Conservation (phyloP, 2,329 filamentous ascomycete species). For the Fusarium coicis region DNA sequence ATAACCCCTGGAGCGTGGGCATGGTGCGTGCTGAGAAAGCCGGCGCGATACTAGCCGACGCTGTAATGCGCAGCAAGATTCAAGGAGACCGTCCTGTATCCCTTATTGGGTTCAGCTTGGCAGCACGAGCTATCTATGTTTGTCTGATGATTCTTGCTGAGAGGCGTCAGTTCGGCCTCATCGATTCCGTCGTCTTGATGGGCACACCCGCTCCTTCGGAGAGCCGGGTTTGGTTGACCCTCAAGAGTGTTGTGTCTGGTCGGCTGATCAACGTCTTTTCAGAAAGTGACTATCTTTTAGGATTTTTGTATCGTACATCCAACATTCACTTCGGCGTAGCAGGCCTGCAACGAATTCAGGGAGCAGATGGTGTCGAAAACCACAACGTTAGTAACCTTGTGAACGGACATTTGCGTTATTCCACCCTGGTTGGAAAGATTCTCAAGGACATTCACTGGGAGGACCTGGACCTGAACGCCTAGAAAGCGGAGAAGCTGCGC, state of each 20-base stretch:
- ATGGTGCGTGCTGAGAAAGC: constrained; percentile 81
- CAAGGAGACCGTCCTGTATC: constrained; percentile 86
- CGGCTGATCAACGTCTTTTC: constrained; percentile 93
- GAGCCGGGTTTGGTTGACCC: constrained; percentile 76
- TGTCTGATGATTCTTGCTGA: constrained; percentile 85
- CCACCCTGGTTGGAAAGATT: constrained; percentile 73
- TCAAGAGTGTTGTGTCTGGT: constrained; percentile 83
- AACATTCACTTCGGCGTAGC: constrained; percentile 86
- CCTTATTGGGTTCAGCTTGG: constrained; percentile 84
- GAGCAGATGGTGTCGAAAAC: constrained; percentile 74
- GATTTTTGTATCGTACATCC: constrained; percentile 85
- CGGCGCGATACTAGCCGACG: constrained; percentile 79
- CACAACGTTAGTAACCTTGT: constrained; percentile 73
- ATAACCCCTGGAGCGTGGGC: constrained; percentile 83
- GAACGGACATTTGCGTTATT: constrained; percentile 76
- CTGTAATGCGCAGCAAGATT: constrained; percentile 78
- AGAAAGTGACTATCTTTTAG: constrained; percentile 86
- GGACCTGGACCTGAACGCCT: constrained; percentile 61
- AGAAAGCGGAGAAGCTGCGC: constrained; percentile 41
- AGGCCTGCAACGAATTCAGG: constrained; percentile 79
- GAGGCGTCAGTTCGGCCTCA: constrained; percentile 82
- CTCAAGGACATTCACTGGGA: constrained; percentile 76
- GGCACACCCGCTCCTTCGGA: constrained; percentile 82
- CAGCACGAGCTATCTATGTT: constrained; percentile 83
- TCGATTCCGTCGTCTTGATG: constrained; percentile 88